phyloP scores from a whole-genome alignment of 2,329 filamentous ascomycete species.

The Sclerotinia trifoliorum region DNA sequence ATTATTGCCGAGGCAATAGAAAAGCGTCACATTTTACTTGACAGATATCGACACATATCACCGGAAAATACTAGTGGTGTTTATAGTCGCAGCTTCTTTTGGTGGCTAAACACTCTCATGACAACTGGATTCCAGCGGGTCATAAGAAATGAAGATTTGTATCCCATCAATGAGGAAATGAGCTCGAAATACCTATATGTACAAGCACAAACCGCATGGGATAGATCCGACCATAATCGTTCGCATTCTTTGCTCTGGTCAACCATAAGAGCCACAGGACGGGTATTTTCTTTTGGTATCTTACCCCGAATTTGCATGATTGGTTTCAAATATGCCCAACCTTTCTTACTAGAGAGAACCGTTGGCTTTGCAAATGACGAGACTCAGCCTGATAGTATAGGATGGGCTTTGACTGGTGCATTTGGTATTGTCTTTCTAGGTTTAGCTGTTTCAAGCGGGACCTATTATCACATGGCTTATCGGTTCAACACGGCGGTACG shows the following conservation, averaged over 20 bases:
- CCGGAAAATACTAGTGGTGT: conserved; percentile 45
- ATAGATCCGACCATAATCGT: conserved; percentile 16
- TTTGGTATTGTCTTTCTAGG: conserved; percentile 33
- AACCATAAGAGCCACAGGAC: conserved; percentile 29
- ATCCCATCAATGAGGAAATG: conserved; percentile 40
- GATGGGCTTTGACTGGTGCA: conserved; percentile 31
- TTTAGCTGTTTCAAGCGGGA: conserved; percentile 30
- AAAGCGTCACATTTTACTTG: conserved; percentile 42
- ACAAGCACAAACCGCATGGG: conserved; percentile 27
- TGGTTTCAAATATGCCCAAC: conserved; percentile 29
- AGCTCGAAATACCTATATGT: conserved; percentile 24
- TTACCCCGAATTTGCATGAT: conserved; percentile 26
- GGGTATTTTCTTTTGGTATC: conserved; percentile 25
- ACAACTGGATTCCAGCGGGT: conserved; percentile 41
- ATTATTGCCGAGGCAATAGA: conserved; percentile 42
- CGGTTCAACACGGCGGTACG: conserved; percentile 32
- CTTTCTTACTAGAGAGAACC: conserved; percentile 28
- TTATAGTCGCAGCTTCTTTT: conserved; percentile 43
- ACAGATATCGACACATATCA: conserved; percentile 36
- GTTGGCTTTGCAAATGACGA: conserved; percentile 22
- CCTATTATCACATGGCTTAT: conserved; percentile 31
- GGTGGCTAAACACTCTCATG: conserved; percentile 45
- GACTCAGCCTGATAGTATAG: conserved; percentile 24
- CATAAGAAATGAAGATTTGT: conserved; percentile 42
- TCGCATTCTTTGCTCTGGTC: conserved; percentile 29